Percentiles rank a stretch among this genome's conserved stretches.
These are phyloP conservation scores for Diplodia mutila DNA, from an alignment of 2,329 filamentous ascomycete species.

Conservation along the genomic window DNA sequence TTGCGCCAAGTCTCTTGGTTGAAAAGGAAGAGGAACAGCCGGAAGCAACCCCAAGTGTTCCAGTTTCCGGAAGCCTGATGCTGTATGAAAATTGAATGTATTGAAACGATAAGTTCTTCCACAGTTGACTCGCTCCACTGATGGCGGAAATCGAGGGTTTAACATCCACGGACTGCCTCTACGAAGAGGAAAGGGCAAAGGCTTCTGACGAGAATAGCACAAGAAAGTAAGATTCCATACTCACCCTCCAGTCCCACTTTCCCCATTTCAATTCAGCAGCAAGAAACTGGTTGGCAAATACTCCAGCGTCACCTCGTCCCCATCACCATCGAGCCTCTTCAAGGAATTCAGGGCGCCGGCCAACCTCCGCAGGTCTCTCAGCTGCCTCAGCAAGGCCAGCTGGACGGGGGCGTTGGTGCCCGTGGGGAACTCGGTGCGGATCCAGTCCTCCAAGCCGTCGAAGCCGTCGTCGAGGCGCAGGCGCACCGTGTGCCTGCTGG, in stretches of 20 bases:
- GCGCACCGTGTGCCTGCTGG: slow-evolving; percentile 4
- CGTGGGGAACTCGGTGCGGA: slow-evolving; percentile 21
- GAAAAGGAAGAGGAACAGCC: not conserved
- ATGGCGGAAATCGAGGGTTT: too few relatives aligned
- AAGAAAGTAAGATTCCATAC: not conserved
- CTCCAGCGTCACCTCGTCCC: not conserved
- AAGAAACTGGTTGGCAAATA: slow-evolving; percentile 5
- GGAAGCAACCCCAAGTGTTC: too few relatives aligned
- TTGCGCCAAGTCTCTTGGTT: not conserved
- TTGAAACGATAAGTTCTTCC: too few relatives aligned
- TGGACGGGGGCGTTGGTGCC: slow-evolving; percentile 5
- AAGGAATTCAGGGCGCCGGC: not conserved
- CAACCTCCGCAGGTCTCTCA: slow-evolving; percentile 7
- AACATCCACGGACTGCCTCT: not conserved
- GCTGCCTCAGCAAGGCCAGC: slow-evolving; percentile 9
- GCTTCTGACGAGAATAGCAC: not conserved
- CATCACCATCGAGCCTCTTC: not conserved
- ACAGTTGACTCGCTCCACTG: too few relatives aligned
- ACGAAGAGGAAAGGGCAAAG: not conserved
- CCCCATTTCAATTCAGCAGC: not conserved
- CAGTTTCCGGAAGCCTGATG: too few relatives aligned
- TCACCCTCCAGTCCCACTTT: not conserved
- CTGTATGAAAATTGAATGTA: too few relatives aligned
- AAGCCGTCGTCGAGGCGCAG: slow-evolving; percentile 17
- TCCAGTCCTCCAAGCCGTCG: slow-evolving; percentile 22